Percentiles rank a stretch among this genome's conserved stretches.
These are phyloP conservation scores for Alternaria sp. DNA, from an alignment of 2,329 filamentous ascomycete species.

Conservation along the genomic window DNA sequence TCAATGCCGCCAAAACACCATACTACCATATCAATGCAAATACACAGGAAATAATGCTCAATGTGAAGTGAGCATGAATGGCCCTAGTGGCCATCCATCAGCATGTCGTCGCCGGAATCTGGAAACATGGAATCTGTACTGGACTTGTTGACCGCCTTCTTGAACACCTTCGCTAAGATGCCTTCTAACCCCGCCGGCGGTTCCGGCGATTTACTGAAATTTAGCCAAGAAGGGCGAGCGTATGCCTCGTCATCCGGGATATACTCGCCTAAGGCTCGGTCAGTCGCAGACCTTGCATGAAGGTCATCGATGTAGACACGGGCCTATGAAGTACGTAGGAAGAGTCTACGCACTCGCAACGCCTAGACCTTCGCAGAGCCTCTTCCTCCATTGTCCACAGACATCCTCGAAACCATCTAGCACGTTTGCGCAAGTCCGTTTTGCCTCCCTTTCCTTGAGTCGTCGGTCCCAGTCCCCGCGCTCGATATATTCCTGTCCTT, in stretches of 20 bases:
- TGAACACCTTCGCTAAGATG: not conserved
- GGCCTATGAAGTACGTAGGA: not conserved
- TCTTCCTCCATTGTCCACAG: conserved; percentile 82
- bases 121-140: conserved; percentile 20
- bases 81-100: not conserved
- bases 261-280: not conserved
- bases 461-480: conserved; percentile 84
- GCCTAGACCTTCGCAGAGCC: conserved; percentile 63
- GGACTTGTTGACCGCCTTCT: not conserved
- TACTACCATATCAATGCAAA: conserved; percentile 18
- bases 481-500: conserved; percentile 82
- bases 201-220: not conserved
- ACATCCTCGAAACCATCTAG: conserved; percentile 92
- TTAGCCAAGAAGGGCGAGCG: not conserved
- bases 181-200: not conserved
- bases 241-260: not conserved
- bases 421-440: conserved; percentile 83
- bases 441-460: conserved; percentile 79
- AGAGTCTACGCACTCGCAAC: conserved; percentile 46
- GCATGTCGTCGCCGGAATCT: conserved; percentile 9
- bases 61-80: not conserved
- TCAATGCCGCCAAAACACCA: conserved; percentile 8
- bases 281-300: not conserved
- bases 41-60: conserved; percentile 1
- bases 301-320: not conserved